phyloP scores from a whole-genome alignment of 306 rosid genomes.

The Cucurbita maxima region DNA sequence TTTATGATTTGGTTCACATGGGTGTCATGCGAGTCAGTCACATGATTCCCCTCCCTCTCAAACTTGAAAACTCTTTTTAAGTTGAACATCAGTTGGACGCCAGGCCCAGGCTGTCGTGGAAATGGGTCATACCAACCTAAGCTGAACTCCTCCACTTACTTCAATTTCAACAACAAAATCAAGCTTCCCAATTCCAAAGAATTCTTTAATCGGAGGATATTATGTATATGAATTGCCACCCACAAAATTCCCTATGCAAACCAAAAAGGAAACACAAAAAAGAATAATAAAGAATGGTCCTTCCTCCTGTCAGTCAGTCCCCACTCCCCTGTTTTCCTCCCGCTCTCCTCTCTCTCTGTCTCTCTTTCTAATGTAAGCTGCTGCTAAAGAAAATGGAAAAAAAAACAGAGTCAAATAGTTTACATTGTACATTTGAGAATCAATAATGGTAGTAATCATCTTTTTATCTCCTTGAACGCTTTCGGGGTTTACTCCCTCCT shows the following conservation, averaged over 20 bases:
- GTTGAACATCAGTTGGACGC: no score
- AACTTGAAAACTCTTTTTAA: no score
- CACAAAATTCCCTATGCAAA: background rate
- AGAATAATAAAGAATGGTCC: background rate
- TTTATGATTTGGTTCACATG: background rate
- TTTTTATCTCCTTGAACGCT: conserved; percentile 27
- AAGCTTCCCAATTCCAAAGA: background rate
- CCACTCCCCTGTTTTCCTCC: background rate
- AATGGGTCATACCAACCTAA: background rate
- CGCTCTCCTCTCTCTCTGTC: background rate
- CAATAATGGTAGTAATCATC: background rate
- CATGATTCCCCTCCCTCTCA: background rate
- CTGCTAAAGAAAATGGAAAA: background rate
- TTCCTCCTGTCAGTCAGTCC: background rate
- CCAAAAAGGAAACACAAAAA: background rate
- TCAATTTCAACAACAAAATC: background rate
- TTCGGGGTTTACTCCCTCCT: conserved; percentile 9
- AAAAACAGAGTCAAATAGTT: background rate
- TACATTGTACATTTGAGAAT: background rate
- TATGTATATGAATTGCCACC: background rate
- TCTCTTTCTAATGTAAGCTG: background rate
- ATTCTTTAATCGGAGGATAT: background rate
- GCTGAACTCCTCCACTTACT: no score
- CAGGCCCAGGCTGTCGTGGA: background rate
- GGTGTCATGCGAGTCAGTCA: background rate